Evolutionary conservation across 1,139 yeast species (phyloP).

Genomic region (Scheffersomyces segobiensis): DNA sequence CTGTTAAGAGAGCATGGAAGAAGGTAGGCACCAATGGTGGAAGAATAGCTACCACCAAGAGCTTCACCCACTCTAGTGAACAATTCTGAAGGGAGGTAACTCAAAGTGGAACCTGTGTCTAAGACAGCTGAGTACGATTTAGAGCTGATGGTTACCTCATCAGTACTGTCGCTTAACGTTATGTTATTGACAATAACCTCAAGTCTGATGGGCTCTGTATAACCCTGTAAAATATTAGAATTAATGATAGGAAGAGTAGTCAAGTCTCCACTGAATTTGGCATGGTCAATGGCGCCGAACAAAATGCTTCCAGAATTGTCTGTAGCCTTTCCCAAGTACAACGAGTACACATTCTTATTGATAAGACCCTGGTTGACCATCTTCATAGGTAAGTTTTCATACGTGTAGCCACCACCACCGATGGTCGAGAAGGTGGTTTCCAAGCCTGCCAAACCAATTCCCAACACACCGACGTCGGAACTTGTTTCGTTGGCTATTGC

Average conservation of each 20-base stretch:
- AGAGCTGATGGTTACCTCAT: slow-evolving; percentile 7
- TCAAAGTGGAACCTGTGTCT: slow-evolving; percentile 33
- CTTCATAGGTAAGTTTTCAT: slow-evolving; percentile 59
- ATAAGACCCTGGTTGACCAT: slow-evolving; percentile 53
- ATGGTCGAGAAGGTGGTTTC: slow-evolving; percentile 34
- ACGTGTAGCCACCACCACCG: slow-evolving; percentile 23
- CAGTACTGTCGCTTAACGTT: slow-evolving; percentile 1
- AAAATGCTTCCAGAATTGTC: slow-evolving; percentile 42
- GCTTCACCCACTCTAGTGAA: slow-evolving; percentile 26
- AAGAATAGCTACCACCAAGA: slow-evolving; percentile 33
- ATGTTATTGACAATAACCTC: slow-evolving; percentile 27
- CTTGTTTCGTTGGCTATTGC: slow-evolving; percentile 50
- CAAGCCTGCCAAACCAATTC: slow-evolving; percentile 55
- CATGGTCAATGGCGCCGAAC: slow-evolving; percentile 60
- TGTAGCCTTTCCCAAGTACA: slow-evolving; percentile 25
- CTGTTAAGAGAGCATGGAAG: slow-evolving; percentile 22
- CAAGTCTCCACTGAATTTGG: slow-evolving; percentile 50
- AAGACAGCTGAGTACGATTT: slow-evolving; percentile 15
- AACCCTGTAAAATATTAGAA: slow-evolving; percentile 16
- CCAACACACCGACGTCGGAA: slow-evolving; percentile 50
- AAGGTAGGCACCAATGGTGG: slow-evolving; percentile 28
- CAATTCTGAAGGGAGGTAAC: slow-evolving; percentile 31
- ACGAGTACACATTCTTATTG: slow-evolving; percentile 49
- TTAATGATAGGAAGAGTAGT: slow-evolving; percentile 31
- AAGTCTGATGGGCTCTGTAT: slow-evolving; percentile 23